Base-by-base conservation (phyloP, 768 basidiomycete genomes). In the Guyanaporus albipodus region DNA sequence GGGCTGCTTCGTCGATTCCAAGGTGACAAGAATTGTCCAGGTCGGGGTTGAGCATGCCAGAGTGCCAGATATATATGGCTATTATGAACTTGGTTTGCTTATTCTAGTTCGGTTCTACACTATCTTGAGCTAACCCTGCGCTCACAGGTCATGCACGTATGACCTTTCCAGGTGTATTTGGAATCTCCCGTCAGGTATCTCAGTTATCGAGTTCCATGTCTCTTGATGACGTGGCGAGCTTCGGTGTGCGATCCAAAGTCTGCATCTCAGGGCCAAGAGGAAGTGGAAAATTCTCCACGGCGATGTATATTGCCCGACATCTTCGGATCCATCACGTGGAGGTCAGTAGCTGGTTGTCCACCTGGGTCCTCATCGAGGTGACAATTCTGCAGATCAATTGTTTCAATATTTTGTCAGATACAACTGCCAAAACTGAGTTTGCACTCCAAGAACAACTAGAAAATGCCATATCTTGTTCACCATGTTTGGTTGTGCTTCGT, bases 1-100 rank as follows among this genome's bases (percentile, higher is more conserved):
- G 15, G 95, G 95, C 0, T 94, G 87, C 58, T 88, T 87, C 77
- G 74, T 96, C 17, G 90, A 97, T 56, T 67, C 82, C 1, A 62
- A 72, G 2, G 61, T 75, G 7, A 95, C 95, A 17, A 80, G 82
- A 43, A 79, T 97, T 58, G 65, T 87, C 8, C 89, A 94, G 63
- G 75, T 81, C 0, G 93, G 95, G 0, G 58, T 89, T 7, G 90
- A 91, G 56, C 78, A 86, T 51, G 72, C 71, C 7, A 72, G 75
- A 47, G 73, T 83, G 31, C 85, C 80, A 22, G 76, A 79, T 59
- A 66, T 73, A 5, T 67, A 67, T 23, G 62, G 60, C 4, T 85
- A 79, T 58, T 56, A 76, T 21, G 70, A 72, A 24, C 59, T 79
- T 47, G 69, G 87, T 86, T 61, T 57, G 68, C 60, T 34, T 26